These are phyloP conservation scores for Neurospora discreta DNA, from an alignment of 495 filamentous ascomycete species.

Conservation along the genomic window DNA sequence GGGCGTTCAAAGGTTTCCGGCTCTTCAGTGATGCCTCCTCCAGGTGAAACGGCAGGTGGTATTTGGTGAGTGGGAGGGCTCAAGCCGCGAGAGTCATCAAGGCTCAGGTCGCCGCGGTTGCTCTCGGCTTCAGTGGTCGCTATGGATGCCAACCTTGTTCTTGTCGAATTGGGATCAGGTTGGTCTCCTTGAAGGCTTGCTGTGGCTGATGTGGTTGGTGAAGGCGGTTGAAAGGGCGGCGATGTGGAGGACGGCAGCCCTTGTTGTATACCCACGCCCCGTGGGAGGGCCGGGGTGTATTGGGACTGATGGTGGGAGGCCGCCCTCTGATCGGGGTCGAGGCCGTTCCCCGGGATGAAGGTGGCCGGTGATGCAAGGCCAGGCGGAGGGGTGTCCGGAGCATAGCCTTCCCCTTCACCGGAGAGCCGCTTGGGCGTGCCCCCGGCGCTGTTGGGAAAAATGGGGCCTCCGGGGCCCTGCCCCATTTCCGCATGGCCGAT, in stretches of 20 bases:
- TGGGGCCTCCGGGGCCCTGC: constrained; percentile 25
- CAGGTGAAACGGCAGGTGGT: constrained; percentile 13
- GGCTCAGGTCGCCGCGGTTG: constrained; percentile 18
- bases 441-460: constrained; percentile 10
- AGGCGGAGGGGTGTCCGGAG: not conserved
- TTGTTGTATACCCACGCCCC: constrained; percentile 12
- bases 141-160: constrained; percentile 5
- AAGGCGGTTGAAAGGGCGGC: constrained; percentile 12
- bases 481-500: constrained; percentile 22
- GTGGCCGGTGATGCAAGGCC: not conserved
- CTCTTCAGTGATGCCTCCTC: constrained; percentile 19
- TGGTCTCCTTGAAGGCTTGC: not conserved
- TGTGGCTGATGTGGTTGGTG: constrained; percentile 1
- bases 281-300: constrained; percentile 6
- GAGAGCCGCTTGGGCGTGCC: constrained; percentile 14
- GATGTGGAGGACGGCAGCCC: constrained; percentile 20
- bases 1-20: constrained; percentile 16
- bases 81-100: constrained; percentile 16
- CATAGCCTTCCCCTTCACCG: constrained; percentile 2
- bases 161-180: not conserved
- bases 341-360: constrained; percentile 4
- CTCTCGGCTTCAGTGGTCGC: constrained; percentile 14
- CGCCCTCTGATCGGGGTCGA: constrained; percentile 8
- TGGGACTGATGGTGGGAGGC: constrained; percentile 8
- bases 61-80: constrained; percentile 14